These are phyloP conservation scores for Posidonia australis DNA, from an alignment of 106 monocot genomes.

Conservation along the genomic window DNA sequence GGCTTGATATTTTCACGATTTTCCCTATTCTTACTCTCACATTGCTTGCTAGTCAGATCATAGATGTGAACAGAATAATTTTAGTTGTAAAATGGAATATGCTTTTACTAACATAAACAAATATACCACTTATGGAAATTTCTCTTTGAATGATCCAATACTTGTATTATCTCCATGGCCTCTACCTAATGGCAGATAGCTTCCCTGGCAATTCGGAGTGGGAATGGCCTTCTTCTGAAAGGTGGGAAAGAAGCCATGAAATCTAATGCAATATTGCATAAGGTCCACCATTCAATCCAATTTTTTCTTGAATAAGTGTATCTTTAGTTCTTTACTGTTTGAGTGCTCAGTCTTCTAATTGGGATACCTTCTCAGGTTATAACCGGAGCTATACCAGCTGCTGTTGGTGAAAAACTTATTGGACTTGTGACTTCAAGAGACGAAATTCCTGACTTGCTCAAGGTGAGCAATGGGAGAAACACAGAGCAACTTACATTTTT, in stretches of 20 bases:
- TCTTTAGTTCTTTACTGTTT: neutral
- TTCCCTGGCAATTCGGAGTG: slow-evolving; percentile 86
- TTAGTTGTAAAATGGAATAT: too few relatives aligned
- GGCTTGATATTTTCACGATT: too few relatives aligned
- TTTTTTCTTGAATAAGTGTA: neutral
- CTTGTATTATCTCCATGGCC: too few relatives aligned
- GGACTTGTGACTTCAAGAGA: slow-evolving; percentile 86
- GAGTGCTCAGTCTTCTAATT: neutral
- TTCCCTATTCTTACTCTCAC: too few relatives aligned
- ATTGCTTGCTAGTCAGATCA: too few relatives aligned
- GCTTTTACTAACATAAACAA: too few relatives aligned
- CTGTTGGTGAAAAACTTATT: slow-evolving; percentile 61
- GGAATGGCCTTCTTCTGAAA: slow-evolving; percentile 95
- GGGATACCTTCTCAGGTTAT: slow-evolving; percentile 39
- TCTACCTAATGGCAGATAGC: slow-evolving; percentile 44
- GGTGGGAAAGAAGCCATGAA: slow-evolving; percentile 93
- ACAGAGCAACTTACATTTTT: neutral
- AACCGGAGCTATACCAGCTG: slow-evolving; percentile 53
- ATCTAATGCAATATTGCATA: slow-evolving; percentile 82
- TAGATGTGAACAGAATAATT: too few relatives aligned
- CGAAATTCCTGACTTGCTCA: slow-evolving; percentile 85
- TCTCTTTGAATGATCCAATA: too few relatives aligned
- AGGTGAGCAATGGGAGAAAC: slow-evolving; percentile 32
- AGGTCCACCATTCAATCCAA: slow-evolving; percentile 26
- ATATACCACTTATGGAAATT: too few relatives aligned